Conservation (phyloP, 2,329 filamentous ascomycete genomes). For the Aspergillus unguis region DNA sequence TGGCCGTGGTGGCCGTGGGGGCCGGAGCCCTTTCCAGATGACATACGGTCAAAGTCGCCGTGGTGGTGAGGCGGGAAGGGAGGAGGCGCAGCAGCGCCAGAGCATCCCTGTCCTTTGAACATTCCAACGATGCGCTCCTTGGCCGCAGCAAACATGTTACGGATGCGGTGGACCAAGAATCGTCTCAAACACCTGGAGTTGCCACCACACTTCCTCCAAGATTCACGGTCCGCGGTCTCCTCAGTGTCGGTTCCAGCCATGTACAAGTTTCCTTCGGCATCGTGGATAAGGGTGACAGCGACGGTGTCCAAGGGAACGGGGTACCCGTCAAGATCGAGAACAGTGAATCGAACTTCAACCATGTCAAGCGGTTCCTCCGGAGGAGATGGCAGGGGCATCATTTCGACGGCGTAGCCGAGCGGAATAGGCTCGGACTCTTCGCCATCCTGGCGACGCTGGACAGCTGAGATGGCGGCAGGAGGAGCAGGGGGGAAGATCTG, state of each 20-base stretch:
- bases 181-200: constrained; percentile 38
- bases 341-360: constrained; percentile 43
- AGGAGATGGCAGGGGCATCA: constrained; percentile 30
- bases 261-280: constrained; percentile 33
- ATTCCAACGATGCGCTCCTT: constrained; percentile 35
- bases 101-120: constrained; percentile 27
- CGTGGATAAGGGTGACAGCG: constrained; percentile 39
- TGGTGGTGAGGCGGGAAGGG: not conserved
- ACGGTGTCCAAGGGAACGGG: constrained; percentile 46
- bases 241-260: constrained; percentile 39
- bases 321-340: constrained; percentile 42
- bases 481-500: constrained; percentile 39
- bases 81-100: constrained; percentile 22
- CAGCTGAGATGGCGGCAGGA: constrained; percentile 29
- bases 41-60: constrained; percentile 7
- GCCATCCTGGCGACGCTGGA: constrained; percentile 37
- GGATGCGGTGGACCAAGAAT: constrained; percentile 40
- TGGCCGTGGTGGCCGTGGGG: constrained; percentile 6
- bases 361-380: constrained; percentile 34
- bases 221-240: constrained; percentile 35
- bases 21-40: constrained; percentile 11
- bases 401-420: constrained; percentile 44
- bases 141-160: constrained; percentile 35
- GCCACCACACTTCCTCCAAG: constrained; percentile 44
- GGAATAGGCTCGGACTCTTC: constrained; percentile 35